Conservation (phyloP, 2,329 filamentous ascomycete species). For the Claviceps purpurea region DNA sequence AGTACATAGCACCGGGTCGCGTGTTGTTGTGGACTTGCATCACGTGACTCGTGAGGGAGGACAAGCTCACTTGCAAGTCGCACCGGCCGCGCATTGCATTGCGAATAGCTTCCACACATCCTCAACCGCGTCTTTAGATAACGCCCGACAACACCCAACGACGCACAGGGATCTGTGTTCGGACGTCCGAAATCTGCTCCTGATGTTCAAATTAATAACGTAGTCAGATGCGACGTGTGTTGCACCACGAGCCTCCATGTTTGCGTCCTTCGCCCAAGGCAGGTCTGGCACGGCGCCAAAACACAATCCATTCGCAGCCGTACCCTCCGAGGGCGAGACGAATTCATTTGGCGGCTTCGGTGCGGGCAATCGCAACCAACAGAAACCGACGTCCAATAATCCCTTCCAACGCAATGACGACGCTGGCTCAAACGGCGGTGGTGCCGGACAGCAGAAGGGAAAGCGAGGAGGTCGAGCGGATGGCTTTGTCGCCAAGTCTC, state of each 20-base stretch:
- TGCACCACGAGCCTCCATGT: slow-evolving; percentile 28
- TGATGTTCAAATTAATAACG: slow-evolving; percentile 20
- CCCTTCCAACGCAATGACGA: slow-evolving; percentile 16
- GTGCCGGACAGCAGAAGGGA: slow-evolving; percentile 9
- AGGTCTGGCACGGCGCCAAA: slow-evolving; percentile 21
- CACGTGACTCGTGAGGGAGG: slow-evolving; percentile 6
- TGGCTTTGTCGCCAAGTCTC: slow-evolving; percentile 8
- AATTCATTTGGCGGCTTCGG: slow-evolving; percentile 18
- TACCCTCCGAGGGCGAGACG: slow-evolving; percentile 1
- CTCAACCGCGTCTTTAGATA: neutral
- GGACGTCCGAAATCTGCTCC: slow-evolving; percentile 6
- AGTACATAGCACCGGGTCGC: neutral
- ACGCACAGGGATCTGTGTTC: neutral
- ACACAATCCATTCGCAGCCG: slow-evolving; percentile 22
- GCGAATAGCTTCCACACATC: slow-evolving; percentile 5
- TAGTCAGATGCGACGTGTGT: slow-evolving; percentile 26
- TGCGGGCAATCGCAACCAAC: slow-evolving; percentile 16
- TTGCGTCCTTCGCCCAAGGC: slow-evolving; percentile 23
- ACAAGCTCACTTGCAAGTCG: neutral
- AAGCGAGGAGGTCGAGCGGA: slow-evolving; percentile 12
- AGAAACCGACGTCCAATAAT: slow-evolving; percentile 15
- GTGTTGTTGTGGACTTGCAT: neutral
- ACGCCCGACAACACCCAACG: neutral
- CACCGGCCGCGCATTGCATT: neutral
- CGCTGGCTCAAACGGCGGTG: slow-evolving; percentile 13